Base-by-base conservation (phyloP, 306 rosid species). In the Elaeagnus macrophylla region DNA sequence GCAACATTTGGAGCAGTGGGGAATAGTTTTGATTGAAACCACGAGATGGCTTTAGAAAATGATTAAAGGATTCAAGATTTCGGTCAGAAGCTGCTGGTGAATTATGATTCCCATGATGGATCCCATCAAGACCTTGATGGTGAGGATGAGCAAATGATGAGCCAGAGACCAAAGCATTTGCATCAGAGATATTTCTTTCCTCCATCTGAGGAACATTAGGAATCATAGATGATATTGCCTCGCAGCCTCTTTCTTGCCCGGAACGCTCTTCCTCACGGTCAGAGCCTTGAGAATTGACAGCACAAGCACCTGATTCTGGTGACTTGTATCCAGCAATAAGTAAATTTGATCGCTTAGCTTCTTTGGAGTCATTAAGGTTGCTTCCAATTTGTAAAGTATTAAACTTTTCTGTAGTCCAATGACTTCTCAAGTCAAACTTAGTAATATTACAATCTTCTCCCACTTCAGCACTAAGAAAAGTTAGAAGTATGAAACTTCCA, bases 281-380 rank as follows among this genome's bases (percentile, higher is more conserved):
- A 54, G 57, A 59, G 48, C 78, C 72, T 51, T 62, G 83, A 51
- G 61, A 74, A 66, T 60, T 53, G 20, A 52, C 17, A 54, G 75
- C 16, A 54, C 12, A 20, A 6, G 39, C 35, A 42, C 57, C 56
- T 57, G 67, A 50, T 13, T 64, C 67, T 13, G 71, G 57, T 47
- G 57, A 51, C 37, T 36, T 56, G 64, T 43, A 58, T 62, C 73
- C 79, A 41, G 35, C 59, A 10, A 65, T 63, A 46, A 39, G 65
- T 25, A 68, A 50, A 68, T 51, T 12, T 44, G 78, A 75, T 53
- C 51, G 17, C 57, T 65, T 38, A 68, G 53, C 40, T 67, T 68
- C 46, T 12, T 57, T 35, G 66, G 53, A 57, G 60, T 54, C 42
- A 48, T 54, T 15, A 68, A 48, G 44, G 70, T 53, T 47, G 59